phyloP scores from a whole-genome alignment of 23 red algal genomes.

The Cyanidium caldarium region DNA sequence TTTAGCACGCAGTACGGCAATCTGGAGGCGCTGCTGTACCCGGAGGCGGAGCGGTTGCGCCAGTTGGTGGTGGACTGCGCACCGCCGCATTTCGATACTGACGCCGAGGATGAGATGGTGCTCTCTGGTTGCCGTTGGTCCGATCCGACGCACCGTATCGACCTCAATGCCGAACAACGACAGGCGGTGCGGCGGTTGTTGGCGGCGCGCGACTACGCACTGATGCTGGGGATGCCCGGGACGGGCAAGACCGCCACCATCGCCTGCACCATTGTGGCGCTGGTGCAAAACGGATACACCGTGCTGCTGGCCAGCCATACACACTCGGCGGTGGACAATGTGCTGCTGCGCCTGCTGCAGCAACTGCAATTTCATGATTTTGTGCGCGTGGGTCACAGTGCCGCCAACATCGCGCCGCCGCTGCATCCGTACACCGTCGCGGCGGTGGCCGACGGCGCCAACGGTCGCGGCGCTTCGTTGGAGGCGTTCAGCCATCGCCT shows the following conservation, averaged over 20 bases:
- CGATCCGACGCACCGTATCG: background rate
- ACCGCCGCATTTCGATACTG: slow-evolving; percentile 22
- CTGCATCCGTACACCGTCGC: slow-evolving; percentile 7
- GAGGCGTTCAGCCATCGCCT: background rate
- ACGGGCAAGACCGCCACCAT: slow-evolving; percentile 73
- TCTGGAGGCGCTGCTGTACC: slow-evolving; percentile 38
- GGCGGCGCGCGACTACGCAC: slow-evolving; percentile 29
- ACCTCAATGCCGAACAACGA: slow-evolving; percentile 8
- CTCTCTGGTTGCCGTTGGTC: background rate
- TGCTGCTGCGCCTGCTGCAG: slow-evolving; percentile 29
- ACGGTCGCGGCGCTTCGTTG: background rate
- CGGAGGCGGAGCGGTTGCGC: slow-evolving; percentile 15
- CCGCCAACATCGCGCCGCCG: slow-evolving; percentile 1
- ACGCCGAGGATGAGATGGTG: slow-evolving; percentile 7
- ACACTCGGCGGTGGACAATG: slow-evolving; percentile 79
- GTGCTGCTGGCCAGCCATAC: slow-evolving; percentile 61
- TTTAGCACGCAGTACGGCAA: slow-evolving; percentile 32
- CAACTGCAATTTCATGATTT: slow-evolving; percentile 16
- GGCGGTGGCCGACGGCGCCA: background rate
- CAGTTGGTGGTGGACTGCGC: slow-evolving; percentile 32
- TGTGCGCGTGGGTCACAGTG: slow-evolving; percentile 20
- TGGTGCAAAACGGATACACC: slow-evolving; percentile 10
- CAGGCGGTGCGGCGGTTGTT: background rate
- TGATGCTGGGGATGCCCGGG: slow-evolving; percentile 69
- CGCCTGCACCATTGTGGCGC: slow-evolving; percentile 24